A percentile compares a stretch with the other conserved stretches of the same genome.
Conservation (phyloP, 192 early-diverging fungal species). For the Umbelopsis sp. region DNA sequence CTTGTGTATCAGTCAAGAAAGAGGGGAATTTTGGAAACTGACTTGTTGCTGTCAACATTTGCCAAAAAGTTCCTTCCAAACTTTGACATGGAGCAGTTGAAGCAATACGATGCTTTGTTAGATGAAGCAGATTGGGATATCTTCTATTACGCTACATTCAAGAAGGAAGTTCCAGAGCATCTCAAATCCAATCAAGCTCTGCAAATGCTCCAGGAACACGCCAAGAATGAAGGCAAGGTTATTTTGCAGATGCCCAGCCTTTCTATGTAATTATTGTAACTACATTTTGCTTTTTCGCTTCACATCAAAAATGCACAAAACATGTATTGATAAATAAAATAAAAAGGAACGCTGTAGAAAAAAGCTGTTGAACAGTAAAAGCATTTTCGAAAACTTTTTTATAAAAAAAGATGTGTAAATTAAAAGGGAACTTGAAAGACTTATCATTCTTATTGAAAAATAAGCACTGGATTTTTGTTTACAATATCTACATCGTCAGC, state of each 20-base stretch:
- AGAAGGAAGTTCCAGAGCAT: constrained; percentile 61
- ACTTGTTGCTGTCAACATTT: constrained; percentile 90
- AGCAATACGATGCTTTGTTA: constrained; percentile 80
- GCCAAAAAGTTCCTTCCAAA: constrained; percentile 61
- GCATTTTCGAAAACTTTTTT: too few relatives aligned
- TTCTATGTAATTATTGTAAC: constrained; percentile 36
- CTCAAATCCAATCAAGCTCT: constrained; percentile 55
- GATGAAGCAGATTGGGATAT: constrained; percentile 97
- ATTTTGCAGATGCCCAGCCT: constrained; percentile 85
- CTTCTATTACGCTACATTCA: constrained; percentile 85
- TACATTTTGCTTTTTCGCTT: background rate
- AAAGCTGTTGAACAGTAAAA: too few relatives aligned
- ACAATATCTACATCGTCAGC: background rate
- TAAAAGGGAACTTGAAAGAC: too few relatives aligned
- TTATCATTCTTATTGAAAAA: too few relatives aligned
- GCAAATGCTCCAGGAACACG: constrained; percentile 70
- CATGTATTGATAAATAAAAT: too few relatives aligned
- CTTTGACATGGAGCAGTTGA: constrained; percentile 60
- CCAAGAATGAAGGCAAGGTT: constrained; percentile 72
- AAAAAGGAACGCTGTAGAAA: too few relatives aligned
- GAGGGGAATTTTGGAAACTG: constrained; percentile 92
- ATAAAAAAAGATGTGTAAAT: too few relatives aligned
- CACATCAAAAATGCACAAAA: too few relatives aligned
- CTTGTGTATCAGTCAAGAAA: constrained; percentile 89
- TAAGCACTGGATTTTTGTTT: background rate